Base-by-base conservation (phyloP, 805 yeast genomes). In the Komagataella mondaviorum region DNA sequence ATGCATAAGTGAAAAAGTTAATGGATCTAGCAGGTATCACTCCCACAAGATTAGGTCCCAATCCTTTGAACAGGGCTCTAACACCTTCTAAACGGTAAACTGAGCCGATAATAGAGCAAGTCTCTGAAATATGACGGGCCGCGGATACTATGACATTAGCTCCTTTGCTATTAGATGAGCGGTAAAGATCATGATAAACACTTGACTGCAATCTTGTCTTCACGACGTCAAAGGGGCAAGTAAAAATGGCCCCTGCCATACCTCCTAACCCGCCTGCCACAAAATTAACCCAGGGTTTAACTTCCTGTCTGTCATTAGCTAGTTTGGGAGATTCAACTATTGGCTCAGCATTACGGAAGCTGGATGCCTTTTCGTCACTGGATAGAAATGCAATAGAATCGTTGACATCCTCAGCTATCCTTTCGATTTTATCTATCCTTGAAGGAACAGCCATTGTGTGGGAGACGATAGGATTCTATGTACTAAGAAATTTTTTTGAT, bases 1-100 rank as follows among this genome's bases (percentile, higher is more conserved):
- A 73, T n/a, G 97, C 96, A 64, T 93, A 93, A 0, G 97, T 88
- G 72, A 90, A 90, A 65, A 93, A 93, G 66, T 93, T 93, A 56
- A 93, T 95, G 24, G 96, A 85, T 64, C 99, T 76, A 1, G 99
- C 98, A 0, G 99, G 99, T 46, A 93, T 91, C 14, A 93, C 98
- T 51, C 99, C 99, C 16, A 91, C 95, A 58, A 93, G 72, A 60
- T 91, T 93, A 7, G 99, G 99, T 0, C 99, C 99, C 49, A 93
- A 70, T 10, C 99, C 99, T 68, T 87, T 86, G 68, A 93, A 93
- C 48, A 93, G 71, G 3, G 98, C 91, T 46, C 85, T 71, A 24
- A 82, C 71, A 1, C 99, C 99, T 67, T 93, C 99, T 22, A 70
- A 69, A 36, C 65, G 65, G 63, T 87, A 85, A 17, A 93, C 85